A percentile compares a stretch with the other conserved stretches of the same genome.
Conservation (phyloP, 2,329 filamentous ascomycete species). For the Penicillium sp. region DNA sequence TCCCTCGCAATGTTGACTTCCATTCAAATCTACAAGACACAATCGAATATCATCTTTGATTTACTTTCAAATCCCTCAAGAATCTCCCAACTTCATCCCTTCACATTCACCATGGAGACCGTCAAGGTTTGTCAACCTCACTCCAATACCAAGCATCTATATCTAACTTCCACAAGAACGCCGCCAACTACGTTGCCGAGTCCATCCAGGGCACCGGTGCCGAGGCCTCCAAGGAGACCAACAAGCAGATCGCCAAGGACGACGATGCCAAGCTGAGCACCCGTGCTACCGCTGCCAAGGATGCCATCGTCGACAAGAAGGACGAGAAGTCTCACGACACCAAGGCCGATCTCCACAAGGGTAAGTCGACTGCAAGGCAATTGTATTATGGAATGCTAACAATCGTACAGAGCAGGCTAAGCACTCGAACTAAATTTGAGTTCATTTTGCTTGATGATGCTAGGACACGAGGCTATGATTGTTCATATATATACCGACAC, state of each 20-base stretch:
- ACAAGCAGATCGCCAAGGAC: conserved; percentile 65
- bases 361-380: conserved; percentile 6
- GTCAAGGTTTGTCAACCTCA: no score
- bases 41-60: neutral
- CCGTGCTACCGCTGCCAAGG: conserved; percentile 51
- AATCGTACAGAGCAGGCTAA: neutral
- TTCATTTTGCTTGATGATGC: neutral
- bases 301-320: conserved; percentile 50
- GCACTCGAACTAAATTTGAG: neutral
- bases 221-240: conserved; percentile 61
- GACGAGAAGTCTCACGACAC: conserved; percentile 50
- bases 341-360: conserved; percentile 24
- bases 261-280: conserved; percentile 49
- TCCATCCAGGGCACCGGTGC: conserved; percentile 53
- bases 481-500: neutral
- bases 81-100: no score
- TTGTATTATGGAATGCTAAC: neutral
- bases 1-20: neutral
- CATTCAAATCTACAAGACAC: neutral
- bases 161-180: no score
- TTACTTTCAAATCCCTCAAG: neutral
- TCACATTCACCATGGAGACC: conserved; percentile 16
- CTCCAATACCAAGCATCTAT: no score
- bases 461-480: neutral
- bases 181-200: conserved; percentile 65